These are phyloP conservation scores for Apiotrichum brassicae DNA, from an alignment of 1,284 basidiomycete genomes.

Conservation along the genomic window DNA sequence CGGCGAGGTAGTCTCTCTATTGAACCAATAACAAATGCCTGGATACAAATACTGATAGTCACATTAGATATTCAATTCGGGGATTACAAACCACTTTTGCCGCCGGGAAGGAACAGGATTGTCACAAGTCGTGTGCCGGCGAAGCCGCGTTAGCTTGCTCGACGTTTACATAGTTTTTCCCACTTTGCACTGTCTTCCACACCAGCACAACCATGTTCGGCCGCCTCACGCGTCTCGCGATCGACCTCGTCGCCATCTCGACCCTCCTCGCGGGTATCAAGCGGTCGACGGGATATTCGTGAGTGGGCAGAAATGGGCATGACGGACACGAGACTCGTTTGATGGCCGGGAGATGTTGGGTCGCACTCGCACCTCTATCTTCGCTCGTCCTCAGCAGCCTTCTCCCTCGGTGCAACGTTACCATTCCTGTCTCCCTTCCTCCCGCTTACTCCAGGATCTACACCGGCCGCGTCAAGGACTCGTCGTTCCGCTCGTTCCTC, in stretches of 20 bases:
- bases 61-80: too few species aligned
- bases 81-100: too few species aligned
- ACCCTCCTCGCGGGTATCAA: slow-evolving; percentile 87
- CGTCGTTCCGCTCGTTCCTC: slow-evolving; percentile 64
- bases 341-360: neutral
- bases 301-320: slow-evolving; percentile 43
- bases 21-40: too few species aligned
- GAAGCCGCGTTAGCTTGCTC: too few species aligned
- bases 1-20: too few species aligned
- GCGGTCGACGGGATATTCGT: slow-evolving; percentile 82
- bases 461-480: slow-evolving; percentile 63
- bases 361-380: neutral
- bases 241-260: slow-evolving; percentile 82
- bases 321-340: neutral
- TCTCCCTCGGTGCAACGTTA: too few species aligned
- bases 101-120: too few species aligned
- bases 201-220: slow-evolving; percentile 74
- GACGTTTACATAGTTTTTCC: too few species aligned
- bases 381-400: too few species aligned
- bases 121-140: too few species aligned
- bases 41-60: too few species aligned
- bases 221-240: slow-evolving; percentile 71
- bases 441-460: slow-evolving; percentile 53
- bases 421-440: neutral
- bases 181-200: too few species aligned